phyloP scores from a whole-genome alignment of 106 monocot genomes.

The Acanthochlamys bracteata region DNA sequence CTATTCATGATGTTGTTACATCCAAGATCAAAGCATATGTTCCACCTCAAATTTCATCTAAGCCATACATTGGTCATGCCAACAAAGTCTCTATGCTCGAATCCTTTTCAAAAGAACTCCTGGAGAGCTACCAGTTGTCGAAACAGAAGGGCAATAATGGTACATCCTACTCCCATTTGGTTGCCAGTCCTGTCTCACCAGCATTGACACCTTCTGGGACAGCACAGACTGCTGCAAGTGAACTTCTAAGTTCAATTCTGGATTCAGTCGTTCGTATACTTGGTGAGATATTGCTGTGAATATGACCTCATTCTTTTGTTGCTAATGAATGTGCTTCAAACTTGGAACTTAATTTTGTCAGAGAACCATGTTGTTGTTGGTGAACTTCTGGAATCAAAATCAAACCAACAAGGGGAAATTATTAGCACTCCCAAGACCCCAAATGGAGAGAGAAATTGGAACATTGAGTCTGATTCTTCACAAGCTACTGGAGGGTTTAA shows the following conservation, averaged over 20 bases:
- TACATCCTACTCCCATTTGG: conserved; percentile 39
- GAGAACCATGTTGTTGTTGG: conserved; percentile 93
- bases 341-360: conserved; percentile 28
- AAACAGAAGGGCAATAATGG: conserved; percentile 66
- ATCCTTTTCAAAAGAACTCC: conserved; percentile 37
- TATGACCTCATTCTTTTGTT: no score
- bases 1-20: conserved; percentile 85
- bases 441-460: conserved; percentile 64
- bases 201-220: conserved; percentile 67
- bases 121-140: conserved; percentile 31
- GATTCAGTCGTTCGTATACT: conserved; percentile 64
- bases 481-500: conserved; percentile 89
- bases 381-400: conserved; percentile 88
- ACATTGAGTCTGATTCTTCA: conserved; percentile 69
- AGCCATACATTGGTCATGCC: conserved; percentile 23
- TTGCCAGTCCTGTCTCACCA: conserved; percentile 81
- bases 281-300: conserved; percentile 33
- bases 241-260: conserved; percentile 65
- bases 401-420: conserved; percentile 52
- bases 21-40: conserved; percentile 64
- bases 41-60: conserved; percentile 28
- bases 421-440: conserved; percentile 44
- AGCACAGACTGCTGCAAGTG: conserved; percentile 66
- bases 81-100: conserved; percentile 24
- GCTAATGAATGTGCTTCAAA: conserved; percentile 3